phyloP scores from a whole-genome alignment of 441 rosid species.

The Isatis lusitanica region DNA sequence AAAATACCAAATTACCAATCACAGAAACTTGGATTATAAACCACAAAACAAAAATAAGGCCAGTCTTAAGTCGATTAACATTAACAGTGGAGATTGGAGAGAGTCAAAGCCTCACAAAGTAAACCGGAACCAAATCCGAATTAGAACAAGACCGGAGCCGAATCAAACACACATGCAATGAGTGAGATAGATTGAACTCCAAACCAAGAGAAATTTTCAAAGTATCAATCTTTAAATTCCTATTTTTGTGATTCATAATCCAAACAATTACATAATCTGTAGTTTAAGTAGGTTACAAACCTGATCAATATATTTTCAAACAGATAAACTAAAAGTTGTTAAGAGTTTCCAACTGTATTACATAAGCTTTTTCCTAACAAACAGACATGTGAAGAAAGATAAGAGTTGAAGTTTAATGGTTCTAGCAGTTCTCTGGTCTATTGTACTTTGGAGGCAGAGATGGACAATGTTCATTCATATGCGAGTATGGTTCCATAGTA shows the following conservation, averaged over 20 bases:
- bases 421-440: conserved; percentile 60
- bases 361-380: conserved; percentile 1
- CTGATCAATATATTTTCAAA: conserved; percentile 23
- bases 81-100: not conserved
- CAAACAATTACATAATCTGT: not conserved
- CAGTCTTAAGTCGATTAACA: not conserved
- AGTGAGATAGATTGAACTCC: not conserved
- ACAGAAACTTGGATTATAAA: not conserved
- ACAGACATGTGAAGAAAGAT: conserved; percentile 2
- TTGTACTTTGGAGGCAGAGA: conserved; percentile 74
- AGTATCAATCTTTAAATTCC: not conserved
- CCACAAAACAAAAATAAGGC: too few species aligned
- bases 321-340: not conserved
- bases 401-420: not conserved
- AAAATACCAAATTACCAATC: not conserved
- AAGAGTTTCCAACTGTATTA: not conserved
- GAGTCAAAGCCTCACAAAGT: not conserved
- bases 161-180: too few species aligned
- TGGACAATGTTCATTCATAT: conserved; percentile 87
- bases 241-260: not conserved
- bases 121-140: not conserved
- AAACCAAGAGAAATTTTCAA: not conserved
- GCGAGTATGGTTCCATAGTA: conserved; percentile 67
- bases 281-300: not conserved
- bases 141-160: too few species aligned